Base-by-base conservation (phyloP, 495 filamentous ascomycete genomes). In the Pyrenula massariospora region DNA sequence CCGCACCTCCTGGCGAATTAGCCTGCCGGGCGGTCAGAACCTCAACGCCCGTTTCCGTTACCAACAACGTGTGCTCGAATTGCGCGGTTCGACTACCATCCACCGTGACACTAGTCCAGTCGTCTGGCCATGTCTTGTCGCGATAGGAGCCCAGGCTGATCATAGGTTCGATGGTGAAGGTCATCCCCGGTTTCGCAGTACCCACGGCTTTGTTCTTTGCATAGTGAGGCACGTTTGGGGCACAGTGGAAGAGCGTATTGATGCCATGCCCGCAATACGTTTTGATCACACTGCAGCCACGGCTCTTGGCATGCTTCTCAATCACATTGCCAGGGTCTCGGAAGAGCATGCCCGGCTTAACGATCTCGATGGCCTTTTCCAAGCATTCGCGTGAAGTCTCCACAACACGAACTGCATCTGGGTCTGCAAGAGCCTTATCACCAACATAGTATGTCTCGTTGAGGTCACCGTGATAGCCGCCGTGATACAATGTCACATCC, bases 401-500 rank as follows among this genome's bases (percentile, higher is more conserved):
- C 21, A 91, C 86, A 0, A 95, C 89, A n/a, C 89, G 80, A 36
- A 95, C 87, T 0, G 85, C 80, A 56, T 92, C 88, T 2, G 85
- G 75, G 60, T 93, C 83, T 0, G 84, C 80, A 57, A 76, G 78
- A 11, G 89, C 83, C 62, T 83, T 85, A 51, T 87, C 83, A 24
- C 89, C 89, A 12, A 95, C 83, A 62, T 94, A 94, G 73, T 95
- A 95, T 5, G 89, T 95, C 67, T 95, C 89, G 72, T 95, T 95
- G 23, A 95, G 71, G 67, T 95, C 89, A 22, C 88, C 88, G 64
- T 95, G 89, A 72, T 85, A 94, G 24, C 89, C 89, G 12, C 82
- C 84, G 62, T 95, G 89, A 69, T 92, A 94, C 54, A 95, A 67
- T 3, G 88, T 88, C 3, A 95, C 87, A 62, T 95, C 89, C 54